A percentile compares a stretch with the other conserved stretches of the same genome.
Evolutionary conservation across 2,329 filamentous ascomycete species (phyloP).

Genomic region (Colletotrichum tofieldiae): DNA sequence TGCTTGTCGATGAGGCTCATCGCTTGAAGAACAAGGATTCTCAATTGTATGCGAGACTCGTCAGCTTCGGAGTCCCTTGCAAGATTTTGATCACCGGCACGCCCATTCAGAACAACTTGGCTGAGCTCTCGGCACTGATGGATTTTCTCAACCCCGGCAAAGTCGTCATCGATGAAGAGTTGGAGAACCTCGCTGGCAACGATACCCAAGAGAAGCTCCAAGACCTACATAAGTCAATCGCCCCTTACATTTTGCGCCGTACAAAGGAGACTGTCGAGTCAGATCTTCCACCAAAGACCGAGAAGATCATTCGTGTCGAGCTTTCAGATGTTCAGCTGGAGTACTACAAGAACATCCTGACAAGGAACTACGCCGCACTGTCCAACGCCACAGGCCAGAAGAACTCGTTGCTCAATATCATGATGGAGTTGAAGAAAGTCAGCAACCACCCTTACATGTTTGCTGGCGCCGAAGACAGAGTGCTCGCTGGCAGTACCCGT

Average conservation of each 20-base stretch:
- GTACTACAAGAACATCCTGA: constrained; percentile 99
- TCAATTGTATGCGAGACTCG: constrained; percentile 88
- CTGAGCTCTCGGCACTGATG: constrained; percentile 91
- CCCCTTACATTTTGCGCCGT: constrained; percentile 93
- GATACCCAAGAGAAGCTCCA: constrained; percentile 90
- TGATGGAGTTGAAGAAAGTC: constrained; percentile 99
- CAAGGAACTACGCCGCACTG: constrained; percentile 93
- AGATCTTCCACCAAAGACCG: constrained; percentile 95
- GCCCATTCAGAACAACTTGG: constrained; percentile 96
- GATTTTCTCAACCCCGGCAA: constrained; percentile 98
- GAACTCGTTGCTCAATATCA: constrained; percentile 95
- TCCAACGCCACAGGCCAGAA: constrained; percentile 95
- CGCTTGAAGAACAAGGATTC: constrained; percentile 97
- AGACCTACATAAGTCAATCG: constrained; percentile 87
- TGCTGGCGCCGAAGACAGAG: constrained; percentile 90
- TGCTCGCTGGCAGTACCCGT: constrained; percentile 83
- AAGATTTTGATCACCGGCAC: constrained; percentile 96
- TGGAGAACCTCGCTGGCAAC: constrained; percentile 83
- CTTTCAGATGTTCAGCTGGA: constrained; percentile 96
- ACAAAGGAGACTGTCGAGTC: constrained; percentile 99
- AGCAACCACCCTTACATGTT: constrained; percentile 99
- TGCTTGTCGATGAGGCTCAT: constrained; percentile 97
- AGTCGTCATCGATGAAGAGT: constrained; percentile 90
- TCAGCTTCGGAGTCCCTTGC: constrained; percentile 89
- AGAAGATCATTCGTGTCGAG: constrained; percentile 99